Evolutionary conservation across 2,329 filamentous ascomycete genomes (phyloP).

Genomic region (Paraphoma sp.): DNA sequence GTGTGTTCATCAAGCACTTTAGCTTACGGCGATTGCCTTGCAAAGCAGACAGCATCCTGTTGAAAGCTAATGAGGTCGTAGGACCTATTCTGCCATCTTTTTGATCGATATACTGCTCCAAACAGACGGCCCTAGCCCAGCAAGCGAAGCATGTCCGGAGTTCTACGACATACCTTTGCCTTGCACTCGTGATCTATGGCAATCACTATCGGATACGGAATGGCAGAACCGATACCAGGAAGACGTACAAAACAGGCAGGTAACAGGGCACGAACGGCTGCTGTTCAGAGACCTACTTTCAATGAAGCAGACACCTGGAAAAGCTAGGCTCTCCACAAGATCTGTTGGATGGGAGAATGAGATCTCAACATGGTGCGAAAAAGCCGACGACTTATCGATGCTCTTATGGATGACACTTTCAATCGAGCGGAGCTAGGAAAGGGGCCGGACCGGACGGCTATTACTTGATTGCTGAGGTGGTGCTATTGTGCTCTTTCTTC

Average conservation of each 20-base stretch:
- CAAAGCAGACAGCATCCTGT: neutral
- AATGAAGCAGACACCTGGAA: neutral
- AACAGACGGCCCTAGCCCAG: neutral
- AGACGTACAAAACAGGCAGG: neutral
- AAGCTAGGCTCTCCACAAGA: neutral
- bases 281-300: neutral
- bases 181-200: neutral
- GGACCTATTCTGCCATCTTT: neutral
- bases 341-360: neutral
- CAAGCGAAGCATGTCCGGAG: neutral
- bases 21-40: neutral
- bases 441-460: no score
- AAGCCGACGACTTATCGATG: neutral
- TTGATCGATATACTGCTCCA: neutral
- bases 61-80: neutral
- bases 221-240: neutral
- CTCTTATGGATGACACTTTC: neutral
- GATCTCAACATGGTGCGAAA: neutral
- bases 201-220: neutral
- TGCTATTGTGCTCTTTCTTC: no score
- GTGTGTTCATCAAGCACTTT: neutral
- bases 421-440: neutral
- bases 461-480: neutral
- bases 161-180: neutral
- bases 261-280: neutral